Evolutionary conservation across 2,329 filamentous ascomycete genomes (phyloP).

Genomic region (Thermomyces lanuginosus): DNA sequence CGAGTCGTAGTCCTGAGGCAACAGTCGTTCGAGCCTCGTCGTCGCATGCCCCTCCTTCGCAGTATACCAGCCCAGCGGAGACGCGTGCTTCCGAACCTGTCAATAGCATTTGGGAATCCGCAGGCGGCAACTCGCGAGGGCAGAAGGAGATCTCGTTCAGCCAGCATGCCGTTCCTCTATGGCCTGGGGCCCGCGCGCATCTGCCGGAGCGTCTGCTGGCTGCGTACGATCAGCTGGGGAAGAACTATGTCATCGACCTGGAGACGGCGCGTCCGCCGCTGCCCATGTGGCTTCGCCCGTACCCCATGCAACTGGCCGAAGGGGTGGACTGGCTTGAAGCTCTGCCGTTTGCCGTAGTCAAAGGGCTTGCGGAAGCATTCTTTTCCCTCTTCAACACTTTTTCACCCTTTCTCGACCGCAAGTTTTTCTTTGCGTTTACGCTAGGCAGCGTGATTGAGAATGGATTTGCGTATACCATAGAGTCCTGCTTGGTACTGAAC

Average conservation of each 20-base stretch:
- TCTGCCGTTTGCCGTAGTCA: slow-evolving; percentile 33
- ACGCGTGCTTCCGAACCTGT: no score
- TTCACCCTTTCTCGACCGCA: slow-evolving; percentile 37
- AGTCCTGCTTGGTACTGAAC: slow-evolving; percentile 35
- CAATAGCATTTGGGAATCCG: no score
- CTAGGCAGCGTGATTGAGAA: slow-evolving; percentile 34
- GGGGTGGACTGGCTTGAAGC: slow-evolving; percentile 30
- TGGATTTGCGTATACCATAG: slow-evolving; percentile 36
- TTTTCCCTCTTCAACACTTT: slow-evolving; percentile 40
- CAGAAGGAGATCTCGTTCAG: slow-evolving; percentile 31
- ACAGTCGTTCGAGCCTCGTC: slow-evolving; percentile 5
- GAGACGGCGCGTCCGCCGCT: slow-evolving; percentile 33
- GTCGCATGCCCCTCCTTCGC: slow-evolving; percentile 3
- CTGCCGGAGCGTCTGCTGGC: slow-evolving; percentile 28
- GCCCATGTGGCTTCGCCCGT: slow-evolving; percentile 24
- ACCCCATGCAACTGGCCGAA: slow-evolving; percentile 18
- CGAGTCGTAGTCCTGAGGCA: slow-evolving; percentile 7
- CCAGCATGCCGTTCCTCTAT: slow-evolving; percentile 34
- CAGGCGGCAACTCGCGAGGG: slow-evolving; percentile 15
- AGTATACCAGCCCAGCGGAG: slow-evolving; percentile 14
- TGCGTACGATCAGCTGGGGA: slow-evolving; percentile 23
- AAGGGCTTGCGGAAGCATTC: slow-evolving; percentile 37
- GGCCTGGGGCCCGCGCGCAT: slow-evolving; percentile 31
- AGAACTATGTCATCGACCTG: slow-evolving; percentile 35
- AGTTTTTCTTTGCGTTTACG: slow-evolving; percentile 35